These are phyloP conservation scores for Malania oleifera DNA, from an alignment of 164 flowering plant species.

Conservation along the genomic window DNA sequence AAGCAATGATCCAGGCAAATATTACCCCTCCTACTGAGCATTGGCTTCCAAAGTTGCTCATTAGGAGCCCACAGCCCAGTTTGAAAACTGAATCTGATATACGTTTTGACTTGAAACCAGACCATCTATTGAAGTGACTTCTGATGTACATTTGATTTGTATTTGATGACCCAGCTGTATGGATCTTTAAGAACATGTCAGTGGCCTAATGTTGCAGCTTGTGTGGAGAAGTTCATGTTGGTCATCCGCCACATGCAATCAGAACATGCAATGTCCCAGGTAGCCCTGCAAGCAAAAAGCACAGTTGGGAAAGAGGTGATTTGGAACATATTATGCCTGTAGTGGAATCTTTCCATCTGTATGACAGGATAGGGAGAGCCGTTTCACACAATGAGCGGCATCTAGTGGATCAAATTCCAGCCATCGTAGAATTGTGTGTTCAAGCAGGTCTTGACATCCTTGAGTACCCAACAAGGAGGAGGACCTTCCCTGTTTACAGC, in stretches of 20 bases:
- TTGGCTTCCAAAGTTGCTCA: no score
- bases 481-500: conserved; percentile 37
- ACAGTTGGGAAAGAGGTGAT: conserved; percentile 35
- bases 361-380: conserved; percentile 54
- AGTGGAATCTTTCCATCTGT: conserved; percentile 51
- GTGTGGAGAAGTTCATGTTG: conserved; percentile 56
- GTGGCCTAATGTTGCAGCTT: conserved; percentile 22
- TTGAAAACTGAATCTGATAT: no score
- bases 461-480: conserved; percentile 54
- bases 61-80: no score
- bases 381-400: conserved; percentile 49
- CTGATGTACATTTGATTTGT: not conserved
- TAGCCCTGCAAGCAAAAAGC: conserved; percentile 37
- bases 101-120: no score
- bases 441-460: conserved; percentile 54
- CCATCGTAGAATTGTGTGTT: conserved; percentile 47
- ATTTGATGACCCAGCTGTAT: not conserved
- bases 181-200: not conserved
- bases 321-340: conserved; percentile 34
- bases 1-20: no score
- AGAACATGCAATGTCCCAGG: conserved; percentile 37
- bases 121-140: not conserved
- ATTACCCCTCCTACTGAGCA: no score
- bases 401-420: conserved; percentile 44
- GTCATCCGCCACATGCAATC: conserved; percentile 39